These are phyloP conservation scores for Pterocarpus macrocarpus DNA, from an alignment of 306 rosid species.

Conservation along the genomic window DNA sequence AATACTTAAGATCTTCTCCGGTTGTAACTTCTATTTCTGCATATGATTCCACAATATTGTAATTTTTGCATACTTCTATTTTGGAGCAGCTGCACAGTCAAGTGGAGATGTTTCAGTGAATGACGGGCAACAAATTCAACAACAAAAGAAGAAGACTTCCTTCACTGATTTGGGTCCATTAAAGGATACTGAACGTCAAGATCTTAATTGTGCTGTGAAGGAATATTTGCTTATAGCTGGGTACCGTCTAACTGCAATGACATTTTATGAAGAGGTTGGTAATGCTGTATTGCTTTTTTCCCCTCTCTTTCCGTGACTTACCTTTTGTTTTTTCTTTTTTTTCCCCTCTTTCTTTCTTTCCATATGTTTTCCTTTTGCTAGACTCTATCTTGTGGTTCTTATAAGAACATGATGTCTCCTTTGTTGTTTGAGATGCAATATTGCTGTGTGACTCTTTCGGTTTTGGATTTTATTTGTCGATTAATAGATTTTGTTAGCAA, in stretches of 20 bases:
- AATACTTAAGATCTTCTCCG: conserved; percentile 21
- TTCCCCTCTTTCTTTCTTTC: background rate
- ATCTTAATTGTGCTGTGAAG: conserved; percentile 95
- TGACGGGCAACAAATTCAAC: conserved; percentile 60
- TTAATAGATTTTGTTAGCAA: background rate
- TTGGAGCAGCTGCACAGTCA: conserved; percentile 54
- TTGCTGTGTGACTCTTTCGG: conserved; percentile 16
- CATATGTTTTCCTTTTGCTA: background rate
- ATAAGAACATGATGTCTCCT: conserved; percentile 13
- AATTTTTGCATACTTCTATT: conserved; percentile 39
- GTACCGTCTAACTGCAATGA: conserved; percentile 97
- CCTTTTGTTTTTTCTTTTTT: background rate
- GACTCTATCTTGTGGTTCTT: conserved; percentile 1
- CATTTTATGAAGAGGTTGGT: conserved; percentile 96
- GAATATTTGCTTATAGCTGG: conserved; percentile 96
- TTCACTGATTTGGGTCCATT: conserved; percentile 80
- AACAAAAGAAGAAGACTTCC: conserved; percentile 60
- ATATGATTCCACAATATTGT: background rate
- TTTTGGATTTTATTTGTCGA: background rate
- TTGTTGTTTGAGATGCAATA: conserved; percentile 27
- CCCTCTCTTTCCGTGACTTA: background rate
- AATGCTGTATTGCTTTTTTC: background rate
- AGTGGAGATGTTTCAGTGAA: conserved; percentile 56
- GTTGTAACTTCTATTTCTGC: conserved; percentile 5
- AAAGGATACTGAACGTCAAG: conserved; percentile 83